Base-by-base conservation (phyloP, 2,329 filamentous ascomycete genomes). In the Colletotrichum liriopes region DNA sequence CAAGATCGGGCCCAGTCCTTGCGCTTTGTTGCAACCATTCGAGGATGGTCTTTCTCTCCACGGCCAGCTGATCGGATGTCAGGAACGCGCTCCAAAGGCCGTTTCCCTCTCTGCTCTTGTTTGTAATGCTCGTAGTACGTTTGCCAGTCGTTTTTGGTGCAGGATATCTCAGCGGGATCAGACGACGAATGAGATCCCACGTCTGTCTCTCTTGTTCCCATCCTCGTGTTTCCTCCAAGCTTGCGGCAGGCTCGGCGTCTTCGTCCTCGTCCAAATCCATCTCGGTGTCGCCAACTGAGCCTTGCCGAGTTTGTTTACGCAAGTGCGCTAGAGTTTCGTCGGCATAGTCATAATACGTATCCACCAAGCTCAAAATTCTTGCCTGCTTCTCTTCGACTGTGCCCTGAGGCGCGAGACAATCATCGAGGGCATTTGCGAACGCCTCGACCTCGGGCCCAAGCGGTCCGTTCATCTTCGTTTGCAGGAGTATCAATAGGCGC, bases 131-230 rank as follows among this genome's bases (percentile, higher is more conserved):
- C 43, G 51, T 43, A n/a, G 49, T 16, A 23, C 45, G 37, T 11
- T 59, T 23, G 45, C 75, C 73, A 20, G 26, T 41, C 20, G 56
- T 16, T 3, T 41, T 56, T 39, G 58, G 72, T 72, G 78, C 73
- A 45, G 86, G 84, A 78, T 94, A 92, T 77, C 93, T 89, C 74
- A 94, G 82, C 14, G 92, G 91, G 63, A 98, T 87, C 73, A 97
- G 86, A 49, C 93, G 89, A 60, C 91, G 89, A 71, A 98, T 84
- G 37, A 98, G 86, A 78, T 97, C 92, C 96, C 96, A 99, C 0
- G 95, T 96, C 77, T 97, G 94, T 51, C 92, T 90, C 82, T 99
- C 96, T 74, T 93, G 88, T 81, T 97, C 91, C 87, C 94, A 93
- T 67, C 90, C 88, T 78, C 88, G 86, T 16, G 56, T 51, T 35